Evolutionary conservation across 2,329 filamentous ascomycete genomes (phyloP), one percentile per base, ranked within the genome.

Genomic region (Paracorniculantispora psalliotae): DNA sequence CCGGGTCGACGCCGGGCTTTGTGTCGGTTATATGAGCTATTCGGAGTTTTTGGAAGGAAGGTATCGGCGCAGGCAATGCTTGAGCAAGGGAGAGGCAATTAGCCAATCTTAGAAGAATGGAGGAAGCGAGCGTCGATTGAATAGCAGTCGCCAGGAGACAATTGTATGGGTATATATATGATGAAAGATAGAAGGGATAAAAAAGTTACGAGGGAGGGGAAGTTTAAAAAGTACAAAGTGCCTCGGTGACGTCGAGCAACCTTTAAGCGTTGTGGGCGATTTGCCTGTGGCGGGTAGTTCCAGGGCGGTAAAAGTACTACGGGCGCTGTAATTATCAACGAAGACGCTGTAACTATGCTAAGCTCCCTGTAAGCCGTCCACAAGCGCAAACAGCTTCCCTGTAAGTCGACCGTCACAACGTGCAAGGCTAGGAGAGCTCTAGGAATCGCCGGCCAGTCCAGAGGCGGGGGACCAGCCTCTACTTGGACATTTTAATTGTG

Each of bases 401-500:
- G 17, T 8, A 9, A 44, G 37, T 25, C 10, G 33, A 0, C 12
- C 48, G n/a, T n/a, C n/a, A 6, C 33, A 37, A 13, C 7, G 12
- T 15, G 33, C 6, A 37, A 37, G 12, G 7, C 33, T 37, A 3
- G 4, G 3, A 9, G 10, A 37, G 4, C n/a, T 9, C 33, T 9
- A 5, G 33, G 10, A 52, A 17, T 46, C 2, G 23, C 33, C 28
- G 28, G 30, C 17, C 23, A 25, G 47, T 17, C 17, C 9, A n/a
- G 54, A 64, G 50, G 65, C 64, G 68, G 69, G 68, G 67, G 64
- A 63, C n/a, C 64, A 63, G 68, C 55, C 63, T 56, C 41, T 72
- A 69, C 68, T 70, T 72, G 69, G 62, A 65, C 65, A 70, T 68
- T 67, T 70, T 65, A 62, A 51, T 61, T 64, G 65, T 64, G 70